These are phyloP conservation scores for Colletotrichum theobromicola DNA, from an alignment of 2,329 filamentous ascomycete genomes.

Conservation along the genomic window DNA sequence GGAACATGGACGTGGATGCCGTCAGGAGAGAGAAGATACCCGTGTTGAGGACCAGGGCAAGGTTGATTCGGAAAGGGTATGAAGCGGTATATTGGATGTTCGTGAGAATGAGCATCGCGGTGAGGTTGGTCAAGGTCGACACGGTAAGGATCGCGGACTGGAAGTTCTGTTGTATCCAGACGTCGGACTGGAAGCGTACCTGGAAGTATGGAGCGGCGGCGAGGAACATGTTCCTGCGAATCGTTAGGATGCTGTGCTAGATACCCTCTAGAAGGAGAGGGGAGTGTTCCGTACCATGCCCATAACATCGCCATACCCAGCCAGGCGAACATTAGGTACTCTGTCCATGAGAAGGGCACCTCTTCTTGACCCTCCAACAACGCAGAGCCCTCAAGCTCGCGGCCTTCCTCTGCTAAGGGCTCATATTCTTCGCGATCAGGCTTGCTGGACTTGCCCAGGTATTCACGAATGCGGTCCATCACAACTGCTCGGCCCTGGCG, in stretches of 20 bases:
- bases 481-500: not conserved
- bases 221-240: slow-evolving; percentile 92
- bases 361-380: slow-evolving; percentile 39
- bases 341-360: slow-evolving; percentile 78
- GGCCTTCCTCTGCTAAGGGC: slow-evolving; percentile 31
- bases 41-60: slow-evolving; percentile 79
- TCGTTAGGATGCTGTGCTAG: not conserved
- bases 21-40: slow-evolving; percentile 78
- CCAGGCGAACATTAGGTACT: slow-evolving; percentile 85
- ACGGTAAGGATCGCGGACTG: slow-evolving; percentile 89
- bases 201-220: slow-evolving; percentile 95
- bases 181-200: slow-evolving; percentile 73
- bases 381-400: slow-evolving; percentile 30
- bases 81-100: slow-evolving; percentile 82
- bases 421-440: slow-evolving; percentile 21
- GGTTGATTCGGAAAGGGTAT: slow-evolving; percentile 85
- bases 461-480: slow-evolving; percentile 21
- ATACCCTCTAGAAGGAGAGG: not conserved
- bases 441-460: slow-evolving; percentile 11
- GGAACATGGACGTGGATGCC: slow-evolving; percentile 75
- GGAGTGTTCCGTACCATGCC: slow-evolving; percentile 74
- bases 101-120: slow-evolving; percentile 76
- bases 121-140: slow-evolving; percentile 83
- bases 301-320: slow-evolving; percentile 94
- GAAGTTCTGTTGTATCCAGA: slow-evolving; percentile 80